phyloP scores from a whole-genome alignment of 2,329 filamentous ascomycete genomes.

The Sarocladiaceae sp. region DNA sequence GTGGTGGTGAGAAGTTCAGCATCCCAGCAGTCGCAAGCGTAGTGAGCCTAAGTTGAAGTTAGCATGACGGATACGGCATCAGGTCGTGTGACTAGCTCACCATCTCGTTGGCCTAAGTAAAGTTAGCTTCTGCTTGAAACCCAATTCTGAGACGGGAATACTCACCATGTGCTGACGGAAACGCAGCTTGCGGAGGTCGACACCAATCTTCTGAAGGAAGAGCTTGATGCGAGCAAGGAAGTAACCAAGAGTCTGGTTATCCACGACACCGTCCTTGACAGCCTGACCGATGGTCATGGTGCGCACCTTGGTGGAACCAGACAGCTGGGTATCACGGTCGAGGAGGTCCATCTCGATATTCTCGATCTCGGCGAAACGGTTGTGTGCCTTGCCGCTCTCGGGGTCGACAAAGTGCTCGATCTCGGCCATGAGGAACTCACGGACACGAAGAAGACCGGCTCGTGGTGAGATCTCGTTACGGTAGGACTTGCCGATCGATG shows the following conservation, averaged over 20 bases:
- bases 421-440: constrained; percentile 98
- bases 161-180: constrained; percentile 89
- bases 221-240: constrained; percentile 91
- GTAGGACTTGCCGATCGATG: constrained; percentile 96
- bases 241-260: constrained; percentile 97
- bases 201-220: constrained; percentile 84
- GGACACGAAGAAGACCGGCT: constrained; percentile 84
- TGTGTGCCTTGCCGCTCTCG: constrained; percentile 89
- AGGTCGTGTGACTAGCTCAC: background rate
- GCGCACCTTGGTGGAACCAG: constrained; percentile 73
- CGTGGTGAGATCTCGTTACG: constrained; percentile 96
- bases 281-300: constrained; percentile 80
- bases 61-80: background rate
- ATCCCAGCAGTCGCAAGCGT: constrained; percentile 97
- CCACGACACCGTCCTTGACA: constrained; percentile 75
- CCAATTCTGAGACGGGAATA: background rate
- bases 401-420: constrained; percentile 99
- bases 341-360: constrained; percentile 80
- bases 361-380: constrained; percentile 80
- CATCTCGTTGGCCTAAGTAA: constrained; percentile 49
- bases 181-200: constrained; percentile 82
- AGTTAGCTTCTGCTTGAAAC: background rate
- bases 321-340: constrained; percentile 78
- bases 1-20: constrained; percentile 87
- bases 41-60: constrained; percentile 56